Evolutionary conservation across 257 asterid species (phyloP).

Genomic region (Nicotiana otophora): DNA sequence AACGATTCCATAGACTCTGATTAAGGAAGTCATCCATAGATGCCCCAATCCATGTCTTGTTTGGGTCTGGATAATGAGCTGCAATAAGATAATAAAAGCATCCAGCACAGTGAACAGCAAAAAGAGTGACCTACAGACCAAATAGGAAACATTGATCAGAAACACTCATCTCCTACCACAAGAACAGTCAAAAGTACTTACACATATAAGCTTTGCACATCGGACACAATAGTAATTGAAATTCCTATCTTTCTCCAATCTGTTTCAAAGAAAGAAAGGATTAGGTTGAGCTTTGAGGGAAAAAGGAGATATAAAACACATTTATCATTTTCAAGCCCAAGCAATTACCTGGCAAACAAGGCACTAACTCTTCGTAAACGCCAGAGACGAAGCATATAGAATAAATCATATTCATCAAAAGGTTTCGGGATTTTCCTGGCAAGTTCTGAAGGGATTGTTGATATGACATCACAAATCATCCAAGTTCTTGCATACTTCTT

Average conservation of each 20-base stretch:
- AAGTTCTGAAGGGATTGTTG: constrained; percentile 55
- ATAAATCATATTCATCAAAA: constrained; percentile 33
- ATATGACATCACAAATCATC: constrained; percentile 45
- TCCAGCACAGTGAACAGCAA: constrained; percentile 26
- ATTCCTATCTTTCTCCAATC: constrained; percentile 47
- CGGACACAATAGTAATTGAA: constrained; percentile 49
- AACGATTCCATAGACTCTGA: constrained; percentile 32
- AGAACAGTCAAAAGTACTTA: constrained; percentile 21
- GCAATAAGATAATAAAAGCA: constrained; percentile 23
- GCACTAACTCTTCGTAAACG: constrained; percentile 56
- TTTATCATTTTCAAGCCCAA: background rate
- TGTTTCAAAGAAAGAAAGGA: constrained; percentile 15
- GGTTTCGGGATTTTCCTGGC: constrained; percentile 31
- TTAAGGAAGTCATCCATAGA: constrained; percentile 25
- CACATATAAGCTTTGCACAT: constrained; percentile 45
- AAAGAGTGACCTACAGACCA: constrained; percentile 39
- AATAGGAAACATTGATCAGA: background rate
- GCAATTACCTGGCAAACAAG: constrained; percentile 36
- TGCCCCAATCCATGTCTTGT: constrained; percentile 41
- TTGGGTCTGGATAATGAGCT: constrained; percentile 15
- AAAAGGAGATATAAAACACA: background rate
- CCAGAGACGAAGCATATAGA: constrained; percentile 61
- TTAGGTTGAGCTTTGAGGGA: background rate
- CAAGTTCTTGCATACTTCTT: constrained; percentile 39
- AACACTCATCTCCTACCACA: background rate